Base-by-base conservation (phyloP, 441 rosid species). In the Lepidium campestre region DNA sequence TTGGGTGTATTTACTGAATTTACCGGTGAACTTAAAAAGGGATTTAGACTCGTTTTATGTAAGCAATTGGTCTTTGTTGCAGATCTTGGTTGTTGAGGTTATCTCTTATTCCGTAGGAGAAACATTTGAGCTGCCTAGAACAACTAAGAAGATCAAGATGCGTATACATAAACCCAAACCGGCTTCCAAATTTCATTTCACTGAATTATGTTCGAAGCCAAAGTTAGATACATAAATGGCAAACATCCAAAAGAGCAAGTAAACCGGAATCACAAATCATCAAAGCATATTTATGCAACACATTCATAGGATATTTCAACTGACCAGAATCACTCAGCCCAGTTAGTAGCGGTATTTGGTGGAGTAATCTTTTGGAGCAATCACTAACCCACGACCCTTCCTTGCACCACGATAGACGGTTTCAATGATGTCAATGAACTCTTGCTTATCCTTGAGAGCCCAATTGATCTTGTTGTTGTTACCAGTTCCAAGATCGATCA, bases 391-490 rank as follows among this genome's bases (percentile, higher is more conserved):
- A 25, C 98, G 96, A 7, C 98, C 96, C 49, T 90, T 93, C 72
- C 97, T 83, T 5, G 96, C 98, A 9, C 98, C 98, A 0, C 97
- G 91, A 53, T 86, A 93, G 1, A 88, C 90, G 0, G 97, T 93
- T 52, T 91, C 96, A 18, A 90, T 78, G 56, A 93, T 90, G 71
- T 86, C 96, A 0, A 93, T 83, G 71, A 93, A 90, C 81, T 93
- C 97, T 57, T 89, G 97, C 79, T 93, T 93, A 79, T 93, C 97
- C 86, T 90, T 89, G 54, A 91, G 86, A 70, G 96, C 95, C 95
- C 99, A 91, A 59, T 93, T 93, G 73, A 91, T 93, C 84, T 89
- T 91, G 87, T 93, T 93, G 82, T 91, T 93, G 81, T 89, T 93
- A 25, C 99, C 97, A 25, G 95, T 93, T 13, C 99, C 97, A 37